Evolutionary conservation across 371 early-diverging fungal genomes (phyloP).

Genomic region (Parasitella parasitica): DNA sequence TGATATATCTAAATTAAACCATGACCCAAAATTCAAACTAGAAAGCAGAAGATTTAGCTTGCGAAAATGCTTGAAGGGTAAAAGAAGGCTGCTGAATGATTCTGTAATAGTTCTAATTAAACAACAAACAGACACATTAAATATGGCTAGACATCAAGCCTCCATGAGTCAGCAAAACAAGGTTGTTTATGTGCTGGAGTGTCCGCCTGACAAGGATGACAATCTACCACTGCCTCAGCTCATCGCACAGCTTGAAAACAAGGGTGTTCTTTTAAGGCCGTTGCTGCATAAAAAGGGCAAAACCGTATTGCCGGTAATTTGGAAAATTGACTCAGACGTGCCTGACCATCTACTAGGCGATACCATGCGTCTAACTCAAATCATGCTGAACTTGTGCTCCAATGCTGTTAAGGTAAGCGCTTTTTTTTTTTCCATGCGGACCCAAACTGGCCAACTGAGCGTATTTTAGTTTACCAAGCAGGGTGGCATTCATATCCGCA

Average conservation of each 20-base stretch:
- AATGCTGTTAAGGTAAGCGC: constrained; percentile 56
- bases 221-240: constrained; percentile 41
- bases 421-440: too few relatives aligned
- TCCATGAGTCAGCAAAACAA: constrained; percentile 47
- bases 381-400: constrained; percentile 58
- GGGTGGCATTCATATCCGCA: constrained; percentile 41
- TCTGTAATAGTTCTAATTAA: not conserved
- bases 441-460: too few relatives aligned
- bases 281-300: constrained; percentile 31
- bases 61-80: constrained; percentile 64
- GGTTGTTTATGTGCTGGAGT: constrained; percentile 52
- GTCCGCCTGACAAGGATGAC: constrained; percentile 56
- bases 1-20: constrained; percentile 61
- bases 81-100: not conserved
- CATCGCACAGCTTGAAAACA: constrained; percentile 27
- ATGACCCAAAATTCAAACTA: constrained; percentile 59
- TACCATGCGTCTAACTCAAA: constrained; percentile 58
- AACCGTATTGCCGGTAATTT: constrained; percentile 53
- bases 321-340: constrained; percentile 59
- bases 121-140: constrained; percentile 37
- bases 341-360: constrained; percentile 60
- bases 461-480: constrained; percentile 43
- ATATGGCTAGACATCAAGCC: constrained; percentile 53
- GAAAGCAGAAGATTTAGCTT: constrained; percentile 56
- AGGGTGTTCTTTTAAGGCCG: constrained; percentile 17